Conservation (phyloP, 2,329 filamentous ascomycete genomes). For the Epicoccum nigrum region DNA sequence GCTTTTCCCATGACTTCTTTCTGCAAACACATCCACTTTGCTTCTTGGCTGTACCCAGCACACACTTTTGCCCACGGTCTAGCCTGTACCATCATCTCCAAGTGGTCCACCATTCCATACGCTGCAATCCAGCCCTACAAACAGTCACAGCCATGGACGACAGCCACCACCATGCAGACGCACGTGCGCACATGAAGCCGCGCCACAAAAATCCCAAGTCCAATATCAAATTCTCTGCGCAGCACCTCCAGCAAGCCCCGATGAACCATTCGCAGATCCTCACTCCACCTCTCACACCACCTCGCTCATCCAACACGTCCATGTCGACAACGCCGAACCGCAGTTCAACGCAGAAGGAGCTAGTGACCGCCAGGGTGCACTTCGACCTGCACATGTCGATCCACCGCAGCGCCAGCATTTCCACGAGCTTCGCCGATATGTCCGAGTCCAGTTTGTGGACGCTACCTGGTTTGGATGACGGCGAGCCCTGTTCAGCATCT, state of each 20-base stretch:
- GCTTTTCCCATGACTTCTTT: conserved; percentile 5
- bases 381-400: conserved; percentile 23
- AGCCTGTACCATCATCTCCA: conserved; percentile 9
- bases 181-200: not conserved
- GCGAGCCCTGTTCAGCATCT: conserved; percentile 24
- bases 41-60: conserved; percentile 14
- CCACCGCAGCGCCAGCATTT: conserved; percentile 34
- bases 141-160: conserved; percentile 7
- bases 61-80: conserved; percentile 24
- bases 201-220: not conserved
- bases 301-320: not conserved
- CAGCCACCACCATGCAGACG: conserved; percentile 1
- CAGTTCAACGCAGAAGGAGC: not conserved
- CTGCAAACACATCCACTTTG: conserved; percentile 7
- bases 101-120: conserved; percentile 8
- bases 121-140: not conserved
- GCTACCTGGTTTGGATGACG: conserved; percentile 41
- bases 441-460: conserved; percentile 41
- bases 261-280: conserved; percentile 10
- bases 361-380: not conserved
- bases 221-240: not conserved
- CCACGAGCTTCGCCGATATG: conserved; percentile 21
- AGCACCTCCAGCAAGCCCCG: not conserved
- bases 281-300: conserved; percentile 6
- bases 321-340: not conserved